Conservation (phyloP, 129 eudicot species). For the Deinandra increscens region DNA sequence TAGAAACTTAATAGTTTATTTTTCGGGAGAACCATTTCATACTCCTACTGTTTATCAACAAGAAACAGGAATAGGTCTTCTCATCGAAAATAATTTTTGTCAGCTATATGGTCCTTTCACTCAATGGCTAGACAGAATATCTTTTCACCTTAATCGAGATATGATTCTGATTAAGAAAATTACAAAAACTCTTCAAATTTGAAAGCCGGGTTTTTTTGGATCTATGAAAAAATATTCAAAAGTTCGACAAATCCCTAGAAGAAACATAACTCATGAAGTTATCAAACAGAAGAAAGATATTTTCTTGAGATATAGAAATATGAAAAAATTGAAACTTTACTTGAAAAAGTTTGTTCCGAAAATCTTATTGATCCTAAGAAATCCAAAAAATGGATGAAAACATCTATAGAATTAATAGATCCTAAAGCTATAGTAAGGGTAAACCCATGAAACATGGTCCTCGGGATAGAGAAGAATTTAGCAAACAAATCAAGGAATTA, state of each 20-base stretch:
- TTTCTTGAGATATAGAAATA: not conserved
- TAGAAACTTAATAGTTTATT: no score
- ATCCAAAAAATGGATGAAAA: no score
- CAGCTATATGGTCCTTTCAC: no score
- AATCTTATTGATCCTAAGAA: no score
- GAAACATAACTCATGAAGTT: not conserved
- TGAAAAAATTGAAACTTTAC: not conserved
- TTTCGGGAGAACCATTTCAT: no score
- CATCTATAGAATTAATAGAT: not conserved
- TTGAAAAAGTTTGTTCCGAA: not conserved
- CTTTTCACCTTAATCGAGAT: no score
- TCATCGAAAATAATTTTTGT: no score
- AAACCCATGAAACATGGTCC: not conserved
- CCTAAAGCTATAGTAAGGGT: not conserved
- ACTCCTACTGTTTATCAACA: no score
- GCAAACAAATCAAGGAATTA: not conserved
- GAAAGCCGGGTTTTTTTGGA: not conserved
- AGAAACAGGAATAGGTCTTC: no score
- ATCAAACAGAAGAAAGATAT: not conserved
- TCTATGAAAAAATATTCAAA: not conserved
- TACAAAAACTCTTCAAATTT: not conserved
- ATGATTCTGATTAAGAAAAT: not conserved
- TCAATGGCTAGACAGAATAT: no score
- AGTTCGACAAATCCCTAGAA: not conserved
- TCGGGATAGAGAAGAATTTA: not conserved